These are phyloP conservation scores for Chaetomiaceae sp. DNA, from an alignment of 2,329 filamentous ascomycete species.

Conservation along the genomic window DNA sequence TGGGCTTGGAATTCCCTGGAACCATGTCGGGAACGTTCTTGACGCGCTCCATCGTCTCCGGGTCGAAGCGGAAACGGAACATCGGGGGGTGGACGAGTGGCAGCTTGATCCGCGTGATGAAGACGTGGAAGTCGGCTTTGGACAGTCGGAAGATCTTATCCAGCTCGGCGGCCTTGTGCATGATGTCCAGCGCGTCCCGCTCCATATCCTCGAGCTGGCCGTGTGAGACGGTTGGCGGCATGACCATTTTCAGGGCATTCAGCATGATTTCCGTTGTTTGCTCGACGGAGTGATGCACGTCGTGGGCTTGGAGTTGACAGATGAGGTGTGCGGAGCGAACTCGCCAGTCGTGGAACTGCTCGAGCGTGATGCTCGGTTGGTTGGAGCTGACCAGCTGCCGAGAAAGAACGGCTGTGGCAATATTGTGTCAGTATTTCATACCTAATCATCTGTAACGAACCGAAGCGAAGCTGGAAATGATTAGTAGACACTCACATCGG, in stretches of 20 bases:
- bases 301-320: not conserved
- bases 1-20: not conserved
- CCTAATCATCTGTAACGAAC: too few species aligned
- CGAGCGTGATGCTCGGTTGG: too few species aligned
- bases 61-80: conserved; percentile 12
- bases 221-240: too few species aligned
- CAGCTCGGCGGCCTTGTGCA: conserved; percentile 1
- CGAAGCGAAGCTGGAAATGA: too few species aligned
- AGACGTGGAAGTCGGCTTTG: conserved; percentile 11
- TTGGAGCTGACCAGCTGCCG: not conserved
- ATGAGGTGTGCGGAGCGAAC: conserved; percentile 13
- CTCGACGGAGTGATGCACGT: not conserved
- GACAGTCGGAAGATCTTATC: conserved; percentile 13
- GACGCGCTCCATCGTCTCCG: conserved; percentile 8
- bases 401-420: not conserved
- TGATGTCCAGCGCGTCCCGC: not conserved
- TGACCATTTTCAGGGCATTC: too few species aligned
- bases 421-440: not conserved
- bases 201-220: too few species aligned
- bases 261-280: not conserved
- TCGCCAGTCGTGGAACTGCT: conserved; percentile 16
- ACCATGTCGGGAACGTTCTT: not conserved
- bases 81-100: not conserved
- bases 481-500: too few species aligned
- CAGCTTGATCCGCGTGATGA: conserved; percentile 4